phyloP scores from a whole-genome alignment of 345 rosid species.

The Citrus sinensis region DVS_A1.0 CM039165.1:5753001-5753500 shows the following conservation, averaged over 20 bases:
- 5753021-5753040: conserved; percentile 98
- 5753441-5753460: neutral
- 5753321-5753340: neutral
- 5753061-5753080: conserved; percentile 88
- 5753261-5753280: conserved; percentile 4
- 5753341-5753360: neutral
- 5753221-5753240: neutral
- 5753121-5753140: conserved; percentile 97
- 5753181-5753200: conserved; percentile 75
- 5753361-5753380: neutral
- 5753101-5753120: conserved; percentile 84
- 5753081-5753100: conserved; percentile 98
- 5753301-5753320: neutral
- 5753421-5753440: neutral
- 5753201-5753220: conserved; percentile 12
- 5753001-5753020: conserved; percentile 98
- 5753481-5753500: neutral
- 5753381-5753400: neutral
- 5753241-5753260: no score
- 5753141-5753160: conserved; percentile 82
- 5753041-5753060: conserved; percentile 88
- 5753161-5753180: conserved; percentile 95
- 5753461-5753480: neutral
- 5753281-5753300: neutral
- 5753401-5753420: neutral